These are phyloP conservation scores for Sporothrix brunneoviolacea DNA, from an alignment of 2,329 filamentous ascomycete genomes.

Conservation along the genomic window DNA sequence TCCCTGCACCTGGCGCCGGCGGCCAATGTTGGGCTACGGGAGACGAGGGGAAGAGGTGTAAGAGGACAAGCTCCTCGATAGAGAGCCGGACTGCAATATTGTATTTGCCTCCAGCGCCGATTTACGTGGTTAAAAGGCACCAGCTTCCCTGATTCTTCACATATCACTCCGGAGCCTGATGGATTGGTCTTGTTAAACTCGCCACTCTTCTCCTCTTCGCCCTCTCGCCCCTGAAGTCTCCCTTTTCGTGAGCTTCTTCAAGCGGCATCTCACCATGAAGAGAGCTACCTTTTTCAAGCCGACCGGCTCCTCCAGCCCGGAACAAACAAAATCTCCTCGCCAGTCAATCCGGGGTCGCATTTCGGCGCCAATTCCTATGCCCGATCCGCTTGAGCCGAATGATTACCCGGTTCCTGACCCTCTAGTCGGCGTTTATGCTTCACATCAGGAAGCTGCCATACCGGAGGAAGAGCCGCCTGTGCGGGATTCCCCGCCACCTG, in stretches of 20 bases:
- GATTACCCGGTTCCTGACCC: background rate
- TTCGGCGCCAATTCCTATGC: constrained; percentile 54
- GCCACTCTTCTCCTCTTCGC: background rate
- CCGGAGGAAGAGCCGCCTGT: too few species aligned
- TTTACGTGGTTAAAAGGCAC: too few species aligned
- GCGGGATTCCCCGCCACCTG: background rate
- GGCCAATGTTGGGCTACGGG: background rate
- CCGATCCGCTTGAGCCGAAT: constrained; percentile 28
- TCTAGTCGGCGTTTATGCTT: too few species aligned
- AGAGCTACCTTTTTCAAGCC: constrained; percentile 38
- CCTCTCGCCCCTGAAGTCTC: background rate
- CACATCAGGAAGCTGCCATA: too few species aligned
- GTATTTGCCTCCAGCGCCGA: too few species aligned
- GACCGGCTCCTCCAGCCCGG: constrained; percentile 26
- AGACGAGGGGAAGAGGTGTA: constrained; percentile 9
- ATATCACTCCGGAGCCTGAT: too few species aligned
- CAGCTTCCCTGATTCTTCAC: too few species aligned
- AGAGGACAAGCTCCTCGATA: background rate
- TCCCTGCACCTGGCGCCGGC: background rate
- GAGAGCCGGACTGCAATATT: too few species aligned
- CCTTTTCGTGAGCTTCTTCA: background rate
- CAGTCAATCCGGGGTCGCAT: constrained; percentile 53
- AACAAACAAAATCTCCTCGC: constrained; percentile 33
- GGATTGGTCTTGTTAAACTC: too few species aligned
- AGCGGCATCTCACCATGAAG: constrained; percentile 5